Evolutionary conservation across 345 rosid genomes (phyloP).

Genomic region (Pistacia integerrima): DNA sequence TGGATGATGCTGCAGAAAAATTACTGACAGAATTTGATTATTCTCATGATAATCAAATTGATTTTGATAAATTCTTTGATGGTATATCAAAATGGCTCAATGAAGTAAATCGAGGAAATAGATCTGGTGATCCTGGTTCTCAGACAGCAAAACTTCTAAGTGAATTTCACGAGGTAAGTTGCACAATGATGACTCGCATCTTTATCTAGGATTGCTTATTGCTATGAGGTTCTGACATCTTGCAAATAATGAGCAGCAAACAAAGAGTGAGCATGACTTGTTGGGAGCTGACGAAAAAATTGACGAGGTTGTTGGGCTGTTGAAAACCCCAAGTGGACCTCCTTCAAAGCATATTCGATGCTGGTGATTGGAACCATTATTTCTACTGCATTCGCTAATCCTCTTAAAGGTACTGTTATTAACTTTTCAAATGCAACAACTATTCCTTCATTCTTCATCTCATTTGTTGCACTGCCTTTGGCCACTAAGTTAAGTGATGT

Average conservation of each 20-base stretch:
- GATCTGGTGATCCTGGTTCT: constrained; percentile 42
- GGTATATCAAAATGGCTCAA: constrained; percentile 65
- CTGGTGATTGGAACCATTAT: constrained; percentile 71
- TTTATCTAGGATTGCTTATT: neutral
- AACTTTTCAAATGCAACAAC: constrained; percentile 84
- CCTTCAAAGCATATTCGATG: constrained; percentile 68
- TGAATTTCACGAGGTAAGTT: constrained; percentile 13
- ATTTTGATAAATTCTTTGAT: constrained; percentile 40
- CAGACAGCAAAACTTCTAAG: constrained; percentile 49
- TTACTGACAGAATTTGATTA: constrained; percentile 74
- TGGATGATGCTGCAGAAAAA: constrained; percentile 62
- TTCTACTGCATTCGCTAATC: constrained; percentile 95
- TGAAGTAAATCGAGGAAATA: constrained; percentile 43
- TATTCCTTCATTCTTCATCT: constrained; percentile 94
- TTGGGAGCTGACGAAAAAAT: constrained; percentile 53
- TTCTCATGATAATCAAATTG: constrained; percentile 42
- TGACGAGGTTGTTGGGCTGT: constrained; percentile 56
- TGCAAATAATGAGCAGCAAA: constrained; percentile 52
- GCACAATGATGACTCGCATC: neutral
- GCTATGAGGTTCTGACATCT: neutral
- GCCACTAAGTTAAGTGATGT: constrained; percentile 97
- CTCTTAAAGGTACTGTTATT: constrained; percentile 84
- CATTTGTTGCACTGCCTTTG: constrained; percentile 84
- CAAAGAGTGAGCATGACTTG: constrained; percentile 64
- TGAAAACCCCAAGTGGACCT: constrained; percentile 52